Percentiles rank a stretch among this genome's conserved stretches.
Conservation (phyloP, 2,329 filamentous ascomycete genomes). For the Fusarium hainanense region DNA sequence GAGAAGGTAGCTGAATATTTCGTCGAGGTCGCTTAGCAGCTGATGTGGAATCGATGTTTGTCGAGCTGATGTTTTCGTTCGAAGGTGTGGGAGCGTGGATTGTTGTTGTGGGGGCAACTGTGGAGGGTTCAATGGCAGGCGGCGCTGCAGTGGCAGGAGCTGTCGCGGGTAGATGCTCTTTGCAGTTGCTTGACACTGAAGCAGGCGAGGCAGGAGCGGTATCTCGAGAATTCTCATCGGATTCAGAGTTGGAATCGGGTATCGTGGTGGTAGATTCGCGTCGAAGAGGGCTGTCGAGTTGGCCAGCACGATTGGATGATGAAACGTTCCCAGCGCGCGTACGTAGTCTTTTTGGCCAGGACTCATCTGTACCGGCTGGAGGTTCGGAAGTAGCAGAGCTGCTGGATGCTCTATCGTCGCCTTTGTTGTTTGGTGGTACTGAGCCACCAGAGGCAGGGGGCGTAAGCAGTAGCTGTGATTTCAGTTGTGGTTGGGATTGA, state of each 20-base stretch:
- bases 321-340: neutral
- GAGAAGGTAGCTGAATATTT: neutral
- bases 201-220: neutral
- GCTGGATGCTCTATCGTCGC: too few species aligned
- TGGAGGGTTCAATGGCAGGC: neutral
- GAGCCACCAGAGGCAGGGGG: rapidly evolving
- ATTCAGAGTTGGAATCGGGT: neutral
- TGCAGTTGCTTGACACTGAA: neutral
- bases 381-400: neutral
- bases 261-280: neutral
- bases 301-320: neutral
- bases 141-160: neutral
- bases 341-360: neutral
- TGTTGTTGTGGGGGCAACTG: neutral
- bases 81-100: neutral
- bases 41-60: neutral
- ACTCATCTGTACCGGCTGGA: neutral
- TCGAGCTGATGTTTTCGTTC: neutral
- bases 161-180: neutral
- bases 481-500: neutral
- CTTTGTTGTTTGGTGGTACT: neutral
- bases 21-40: neutral
- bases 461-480: neutral
- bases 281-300: neutral
- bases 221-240: neutral